A percentile compares a stretch with the other conserved stretches of the same genome.
Evolutionary conservation across 768 basidiomycete species (phyloP).

Genomic region (Botryobasidium botryosum): DNA sequence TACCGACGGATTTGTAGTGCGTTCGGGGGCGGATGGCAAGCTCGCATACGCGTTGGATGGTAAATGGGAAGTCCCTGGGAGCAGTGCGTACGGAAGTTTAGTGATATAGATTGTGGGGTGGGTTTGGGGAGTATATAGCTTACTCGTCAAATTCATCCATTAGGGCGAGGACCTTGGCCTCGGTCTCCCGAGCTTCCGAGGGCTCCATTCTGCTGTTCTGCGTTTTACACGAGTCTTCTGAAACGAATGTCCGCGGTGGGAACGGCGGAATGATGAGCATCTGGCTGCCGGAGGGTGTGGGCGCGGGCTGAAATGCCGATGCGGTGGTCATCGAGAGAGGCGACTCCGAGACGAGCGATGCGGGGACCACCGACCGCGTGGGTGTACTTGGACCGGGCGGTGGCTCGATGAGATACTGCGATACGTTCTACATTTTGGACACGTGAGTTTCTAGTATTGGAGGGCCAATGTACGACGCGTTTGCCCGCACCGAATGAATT

Average conservation of each 20-base stretch:
- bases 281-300: slow-evolving; percentile 28
- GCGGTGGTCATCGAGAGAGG: background rate
- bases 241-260: slow-evolving; percentile 33
- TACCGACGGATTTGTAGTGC: slow-evolving; percentile 64
- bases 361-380: background rate
- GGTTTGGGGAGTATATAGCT: slow-evolving; percentile 15
- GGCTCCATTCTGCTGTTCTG: slow-evolving; percentile 41
- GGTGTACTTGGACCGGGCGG: background rate
- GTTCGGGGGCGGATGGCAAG: slow-evolving; percentile 49
- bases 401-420: background rate
- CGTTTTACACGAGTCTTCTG: slow-evolving; percentile 35
- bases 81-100: background rate
- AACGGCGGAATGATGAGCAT: slow-evolving; percentile 62
- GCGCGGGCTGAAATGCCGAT: slow-evolving; percentile 8
- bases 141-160: slow-evolving; percentile 64
- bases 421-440: background rate
- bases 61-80: slow-evolving; percentile 53
- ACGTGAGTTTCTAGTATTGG: too few species aligned
- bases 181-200: slow-evolving; percentile 41
- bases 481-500: background rate
- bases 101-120: slow-evolving; percentile 7
- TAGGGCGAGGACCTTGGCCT: slow-evolving; percentile 39
- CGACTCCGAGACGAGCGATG: background rate
- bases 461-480: background rate
- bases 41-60: slow-evolving; percentile 78